These are phyloP conservation scores for Trypanosoma scelopori DNA, from an alignment of 208 protist genomes.

Conservation along the genomic window DNA sequence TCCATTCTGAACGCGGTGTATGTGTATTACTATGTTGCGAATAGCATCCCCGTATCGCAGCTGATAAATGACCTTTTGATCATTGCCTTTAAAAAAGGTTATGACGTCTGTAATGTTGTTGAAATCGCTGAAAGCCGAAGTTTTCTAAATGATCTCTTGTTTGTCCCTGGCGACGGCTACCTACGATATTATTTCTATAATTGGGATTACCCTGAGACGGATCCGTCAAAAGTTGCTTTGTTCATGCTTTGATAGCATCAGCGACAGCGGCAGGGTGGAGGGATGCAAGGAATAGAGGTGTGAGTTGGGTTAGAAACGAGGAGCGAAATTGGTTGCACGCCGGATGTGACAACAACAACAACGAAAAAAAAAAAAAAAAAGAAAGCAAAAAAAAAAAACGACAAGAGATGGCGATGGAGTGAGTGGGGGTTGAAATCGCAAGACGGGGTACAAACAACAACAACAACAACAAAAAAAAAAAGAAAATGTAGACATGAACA, in stretches of 20 bases:
- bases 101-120: conserved; percentile 99
- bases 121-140: conserved; percentile 94
- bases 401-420: no score
- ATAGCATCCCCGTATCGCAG: conserved; percentile 59
- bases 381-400: no score
- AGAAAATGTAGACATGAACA: no score
- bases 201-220: conserved; percentile 91
- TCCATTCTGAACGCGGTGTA: conserved; percentile 95
- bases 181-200: conserved; percentile 99
- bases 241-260: conserved; percentile 96
- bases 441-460: no score
- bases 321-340: no score
- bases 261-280: background rate
- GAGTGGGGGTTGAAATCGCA: no score
- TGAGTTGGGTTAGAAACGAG: no score
- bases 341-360: no score
- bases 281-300: no score
- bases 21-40: conserved; percentile 97
- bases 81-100: conserved; percentile 81
- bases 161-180: conserved; percentile 96
- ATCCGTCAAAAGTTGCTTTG: conserved; percentile 81
- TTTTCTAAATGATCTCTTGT: conserved; percentile 95
- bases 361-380: no score
- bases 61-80: conserved; percentile 94
- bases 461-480: no score